These are phyloP conservation scores for Auriscalpium microsporum DNA, from an alignment of 768 basidiomycete species.

Conservation along the genomic window DNA sequence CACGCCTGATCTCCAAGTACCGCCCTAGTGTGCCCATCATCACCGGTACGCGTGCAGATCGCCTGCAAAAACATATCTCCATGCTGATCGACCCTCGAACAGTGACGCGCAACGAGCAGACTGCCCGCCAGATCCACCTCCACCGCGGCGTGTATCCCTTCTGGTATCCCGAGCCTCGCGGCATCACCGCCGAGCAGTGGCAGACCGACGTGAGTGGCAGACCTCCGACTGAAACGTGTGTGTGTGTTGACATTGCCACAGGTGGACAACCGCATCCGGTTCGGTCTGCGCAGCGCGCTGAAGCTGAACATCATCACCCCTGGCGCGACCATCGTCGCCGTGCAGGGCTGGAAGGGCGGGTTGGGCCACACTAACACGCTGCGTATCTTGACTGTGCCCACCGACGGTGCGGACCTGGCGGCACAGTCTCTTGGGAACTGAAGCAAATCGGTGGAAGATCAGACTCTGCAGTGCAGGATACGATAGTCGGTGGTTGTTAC, in stretches of 20 bases:
- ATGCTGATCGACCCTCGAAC: conserved; percentile 2
- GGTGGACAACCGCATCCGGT: conserved; percentile 88
- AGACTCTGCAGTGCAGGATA: not conserved
- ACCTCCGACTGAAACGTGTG: too few relatives aligned
- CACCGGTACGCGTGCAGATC: conserved; percentile 51
- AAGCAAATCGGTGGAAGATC: not conserved
- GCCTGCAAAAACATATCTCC: not conserved
- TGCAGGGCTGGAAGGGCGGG: conserved; percentile 99
- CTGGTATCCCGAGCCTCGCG: conserved; percentile 93
- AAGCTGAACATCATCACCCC: conserved; percentile 80
- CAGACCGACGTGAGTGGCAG: conserved; percentile 77
- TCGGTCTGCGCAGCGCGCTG: conserved; percentile 78
- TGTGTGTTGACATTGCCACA: conserved; percentile 22
- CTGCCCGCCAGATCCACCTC: conserved; percentile 92
- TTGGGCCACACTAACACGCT: conserved; percentile 93
- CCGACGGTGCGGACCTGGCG: conserved; percentile 70
- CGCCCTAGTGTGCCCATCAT: conserved; percentile 90
- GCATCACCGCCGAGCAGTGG: conserved; percentile 84
- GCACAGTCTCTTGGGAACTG: conserved; percentile 48
- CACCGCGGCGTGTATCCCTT: conserved; percentile 96
- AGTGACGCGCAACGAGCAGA: conserved; percentile 96
- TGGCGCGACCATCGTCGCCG: conserved; percentile 84
- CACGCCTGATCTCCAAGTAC: conserved; percentile 94
- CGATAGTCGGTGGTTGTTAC: not conserved
- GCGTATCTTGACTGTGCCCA: conserved; percentile 76